phyloP scores from a whole-genome alignment of 768 basidiomycete genomes.

The Austroboletus festivus region DNA sequence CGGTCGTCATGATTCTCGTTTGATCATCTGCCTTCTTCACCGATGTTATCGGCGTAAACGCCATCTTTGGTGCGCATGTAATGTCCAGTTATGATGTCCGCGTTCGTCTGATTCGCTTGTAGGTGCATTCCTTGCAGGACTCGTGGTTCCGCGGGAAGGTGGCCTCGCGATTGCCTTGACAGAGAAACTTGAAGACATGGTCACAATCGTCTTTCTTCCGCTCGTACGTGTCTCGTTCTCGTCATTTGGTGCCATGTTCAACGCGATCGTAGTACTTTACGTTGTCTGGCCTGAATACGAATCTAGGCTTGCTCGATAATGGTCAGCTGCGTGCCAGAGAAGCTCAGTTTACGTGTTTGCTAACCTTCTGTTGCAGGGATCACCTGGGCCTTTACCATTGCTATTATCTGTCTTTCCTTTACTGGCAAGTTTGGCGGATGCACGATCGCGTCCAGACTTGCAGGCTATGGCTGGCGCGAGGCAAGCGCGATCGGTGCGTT shows the following conservation, averaged over 20 bases:
- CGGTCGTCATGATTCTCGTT: conserved; percentile 69
- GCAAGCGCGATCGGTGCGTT: conserved; percentile 80
- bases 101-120: not conserved
- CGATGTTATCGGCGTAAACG: conserved; percentile 87
- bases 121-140: conserved; percentile 80
- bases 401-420: conserved; percentile 78
- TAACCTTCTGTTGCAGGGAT: conserved; percentile 42
- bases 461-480: conserved; percentile 80
- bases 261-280: conserved; percentile 75
- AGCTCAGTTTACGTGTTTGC: not conserved
- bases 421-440: conserved; percentile 89
- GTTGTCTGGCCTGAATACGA: conserved; percentile 83
- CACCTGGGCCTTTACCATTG: conserved; percentile 86
- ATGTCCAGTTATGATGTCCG: not conserved
- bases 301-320: conserved; percentile 79
- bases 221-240: conserved; percentile 42
- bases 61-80: conserved; percentile 69
- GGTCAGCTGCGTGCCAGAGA: conserved; percentile 38
- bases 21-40: conserved; percentile 92
- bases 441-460: conserved; percentile 57
- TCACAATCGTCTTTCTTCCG: conserved; percentile 84
- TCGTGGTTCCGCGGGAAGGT: conserved; percentile 84
- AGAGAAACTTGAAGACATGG: conserved; percentile 96
- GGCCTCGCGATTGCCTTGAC: conserved; percentile 85
- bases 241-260: not conserved